These are phyloP conservation scores for Diatrype stigma DNA, from an alignment of 2,329 filamentous ascomycete genomes.

Conservation along the genomic window DNA sequence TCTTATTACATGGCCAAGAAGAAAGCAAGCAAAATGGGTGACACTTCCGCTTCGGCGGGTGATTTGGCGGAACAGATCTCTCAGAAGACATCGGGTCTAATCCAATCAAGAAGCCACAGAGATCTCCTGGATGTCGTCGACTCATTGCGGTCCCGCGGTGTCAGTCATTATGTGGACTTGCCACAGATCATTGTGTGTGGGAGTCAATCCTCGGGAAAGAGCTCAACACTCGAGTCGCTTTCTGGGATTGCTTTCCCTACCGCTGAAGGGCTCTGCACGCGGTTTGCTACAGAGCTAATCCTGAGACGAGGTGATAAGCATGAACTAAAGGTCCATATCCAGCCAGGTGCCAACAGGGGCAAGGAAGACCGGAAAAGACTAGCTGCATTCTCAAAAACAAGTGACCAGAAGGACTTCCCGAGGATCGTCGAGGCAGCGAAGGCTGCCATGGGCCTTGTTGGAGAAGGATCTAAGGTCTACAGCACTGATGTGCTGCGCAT, in stretches of 20 bases:
- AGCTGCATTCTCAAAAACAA: conserved; percentile 17
- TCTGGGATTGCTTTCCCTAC: conserved; percentile 50
- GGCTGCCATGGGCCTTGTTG: conserved; percentile 39
- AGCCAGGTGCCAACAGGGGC: conserved; percentile 10
- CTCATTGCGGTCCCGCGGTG: conserved; percentile 29
- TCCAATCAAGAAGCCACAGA: conserved; percentile 24
- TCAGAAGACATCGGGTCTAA: conserved; percentile 23
- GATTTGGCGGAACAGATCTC: conserved; percentile 18
- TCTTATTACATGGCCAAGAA: neutral
- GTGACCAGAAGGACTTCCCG: conserved; percentile 11
- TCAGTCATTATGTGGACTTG: conserved; percentile 31
- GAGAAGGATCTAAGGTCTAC: conserved; percentile 28
- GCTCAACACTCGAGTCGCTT: conserved; percentile 53
- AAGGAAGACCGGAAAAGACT: conserved; percentile 14
- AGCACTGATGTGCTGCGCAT: conserved; percentile 36
- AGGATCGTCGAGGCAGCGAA: conserved; percentile 28
- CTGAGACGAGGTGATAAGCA: conserved; percentile 37
- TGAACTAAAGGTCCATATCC: conserved; percentile 23
- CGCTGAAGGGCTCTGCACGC: conserved; percentile 50
- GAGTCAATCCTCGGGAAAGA: conserved; percentile 53
- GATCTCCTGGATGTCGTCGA: conserved; percentile 33
- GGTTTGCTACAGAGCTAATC: conserved; percentile 57
- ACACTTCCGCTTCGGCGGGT: conserved; percentile 12
- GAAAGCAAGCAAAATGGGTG: neutral
- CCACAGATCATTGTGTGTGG: conserved; percentile 45